These are phyloP conservation scores for Lactarius indigo DNA, from an alignment of 768 basidiomycete species.

Conservation along the genomic window DNA sequence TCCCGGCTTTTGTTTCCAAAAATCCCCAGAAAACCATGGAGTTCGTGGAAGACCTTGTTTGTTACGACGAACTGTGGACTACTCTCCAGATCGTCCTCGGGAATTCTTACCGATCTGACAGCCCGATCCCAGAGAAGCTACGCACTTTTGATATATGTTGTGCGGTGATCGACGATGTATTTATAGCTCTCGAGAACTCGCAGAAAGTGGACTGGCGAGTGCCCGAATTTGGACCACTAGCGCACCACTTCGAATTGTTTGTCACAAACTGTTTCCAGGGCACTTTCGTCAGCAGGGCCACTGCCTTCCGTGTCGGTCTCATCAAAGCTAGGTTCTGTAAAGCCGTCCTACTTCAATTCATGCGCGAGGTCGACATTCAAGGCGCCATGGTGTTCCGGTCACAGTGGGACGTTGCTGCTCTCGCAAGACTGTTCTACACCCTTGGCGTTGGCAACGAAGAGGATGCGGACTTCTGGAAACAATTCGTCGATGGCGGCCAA, in stretches of 20 bases:
- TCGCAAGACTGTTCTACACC: slow-evolving; percentile 4
- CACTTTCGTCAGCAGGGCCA: background rate
- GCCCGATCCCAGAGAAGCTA: slow-evolving; percentile 1
- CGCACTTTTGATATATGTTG: slow-evolving; percentile 3
- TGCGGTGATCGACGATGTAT: slow-evolving; percentile 2
- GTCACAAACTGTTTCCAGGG: slow-evolving; percentile 1
- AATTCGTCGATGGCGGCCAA: slow-evolving; percentile 1
- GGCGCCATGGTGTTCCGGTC: slow-evolving; percentile 3
- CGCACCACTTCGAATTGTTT: slow-evolving; percentile 8
- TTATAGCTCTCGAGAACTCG: slow-evolving; percentile 3
- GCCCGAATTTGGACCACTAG: slow-evolving; percentile 11
- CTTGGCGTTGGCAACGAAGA: background rate
- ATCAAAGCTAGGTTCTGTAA: slow-evolving; percentile 2
- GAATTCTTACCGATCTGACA: background rate
- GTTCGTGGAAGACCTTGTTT: slow-evolving; percentile 1
- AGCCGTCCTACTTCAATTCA: slow-evolving; percentile 2
- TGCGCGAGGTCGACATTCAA: background rate
- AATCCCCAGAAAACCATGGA: background rate
- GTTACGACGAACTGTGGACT: slow-evolving; percentile 9
- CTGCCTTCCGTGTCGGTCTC: background rate
- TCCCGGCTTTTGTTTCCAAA: slow-evolving; percentile 1
- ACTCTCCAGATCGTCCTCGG: slow-evolving; percentile 5
- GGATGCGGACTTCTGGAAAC: background rate
- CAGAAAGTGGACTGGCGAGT: slow-evolving; percentile 6
- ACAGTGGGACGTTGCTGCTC: slow-evolving; percentile 11